Percentiles rank a stretch among this genome's conserved stretches.
These are phyloP conservation scores for Iris macrosiphon DNA, from an alignment of 106 monocot species.

Conservation along the genomic window DNA sequence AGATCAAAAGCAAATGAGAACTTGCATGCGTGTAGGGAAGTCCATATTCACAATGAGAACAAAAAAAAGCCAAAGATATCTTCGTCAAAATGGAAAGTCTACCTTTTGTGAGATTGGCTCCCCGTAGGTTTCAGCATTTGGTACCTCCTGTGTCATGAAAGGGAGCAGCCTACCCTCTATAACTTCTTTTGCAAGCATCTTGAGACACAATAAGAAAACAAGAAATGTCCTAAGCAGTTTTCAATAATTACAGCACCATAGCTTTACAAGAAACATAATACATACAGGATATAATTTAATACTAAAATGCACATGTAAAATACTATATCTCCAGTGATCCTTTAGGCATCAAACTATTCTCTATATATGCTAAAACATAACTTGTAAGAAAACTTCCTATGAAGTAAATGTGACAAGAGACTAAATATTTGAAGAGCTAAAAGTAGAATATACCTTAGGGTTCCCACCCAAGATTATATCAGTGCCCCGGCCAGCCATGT, in stretches of 20 bases:
- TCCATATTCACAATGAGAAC: background rate
- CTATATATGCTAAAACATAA: background rate
- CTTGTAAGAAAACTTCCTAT: background rate
- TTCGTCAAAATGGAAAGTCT: too few species aligned
- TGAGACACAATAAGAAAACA: constrained; percentile 3
- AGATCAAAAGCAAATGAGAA: constrained; percentile 2
- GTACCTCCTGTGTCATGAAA: constrained; percentile 61
- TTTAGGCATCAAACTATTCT: background rate
- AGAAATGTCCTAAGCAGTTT: constrained; percentile 8
- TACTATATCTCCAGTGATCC: background rate
- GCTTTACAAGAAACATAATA: too few species aligned
- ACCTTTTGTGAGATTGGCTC: constrained; percentile 77
- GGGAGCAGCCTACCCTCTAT: constrained; percentile 70
- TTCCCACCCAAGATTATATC: constrained; percentile 99
- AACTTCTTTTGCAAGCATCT: constrained; percentile 97
- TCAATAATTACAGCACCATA: too few species aligned
- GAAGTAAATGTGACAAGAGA: background rate
- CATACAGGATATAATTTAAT: too few species aligned
- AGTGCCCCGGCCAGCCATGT: constrained; percentile 99
- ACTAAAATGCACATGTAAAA: too few species aligned
- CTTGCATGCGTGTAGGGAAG: background rate
- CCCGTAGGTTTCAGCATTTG: constrained; percentile 64
- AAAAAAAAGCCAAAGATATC: too few species aligned
- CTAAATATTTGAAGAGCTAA: background rate
- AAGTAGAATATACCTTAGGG: constrained; percentile 49